Percentiles rank a stretch among this genome's conserved stretches.
These are phyloP conservation scores for Spiraea crenata DNA, from an alignment of 331 rosid genomes.

Conservation along the genomic window DNA sequence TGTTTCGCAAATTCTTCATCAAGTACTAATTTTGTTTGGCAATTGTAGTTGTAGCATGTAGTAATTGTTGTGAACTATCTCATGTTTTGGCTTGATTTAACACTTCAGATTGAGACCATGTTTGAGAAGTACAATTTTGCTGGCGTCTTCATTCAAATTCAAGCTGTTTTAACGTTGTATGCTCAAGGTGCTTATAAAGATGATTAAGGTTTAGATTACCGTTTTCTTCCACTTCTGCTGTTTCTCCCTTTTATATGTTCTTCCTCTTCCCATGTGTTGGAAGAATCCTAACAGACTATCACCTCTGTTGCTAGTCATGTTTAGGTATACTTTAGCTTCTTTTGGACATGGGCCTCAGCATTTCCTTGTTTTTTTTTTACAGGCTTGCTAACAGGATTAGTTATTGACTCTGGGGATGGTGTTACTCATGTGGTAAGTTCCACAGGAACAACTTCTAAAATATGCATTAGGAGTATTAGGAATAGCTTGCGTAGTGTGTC, in stretches of 20 bases:
- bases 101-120: constrained; percentile 86
- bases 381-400: constrained; percentile 98
- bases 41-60: not conserved
- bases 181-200: constrained; percentile 99
- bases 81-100: constrained; percentile 24
- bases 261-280: not conserved
- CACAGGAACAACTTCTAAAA: constrained; percentile 14
- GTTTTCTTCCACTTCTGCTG: constrained; percentile 24
- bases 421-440: constrained; percentile 97
- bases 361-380: constrained; percentile 33
- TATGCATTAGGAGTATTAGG: not conserved
- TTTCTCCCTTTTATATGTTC: not conserved
- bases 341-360: constrained; percentile 22
- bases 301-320: not conserved
- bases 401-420: constrained; percentile 97
- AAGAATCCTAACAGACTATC: constrained; percentile 2
- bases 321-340: constrained; percentile 1
- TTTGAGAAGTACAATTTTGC: constrained; percentile 97
- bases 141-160: constrained; percentile 92
- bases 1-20: constrained; percentile 5
- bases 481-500: not conserved
- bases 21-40: not conserved
- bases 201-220: constrained; percentile 55
- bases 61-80: not conserved
- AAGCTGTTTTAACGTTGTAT: constrained; percentile 93